phyloP scores from a whole-genome alignment of 2,329 filamentous ascomycete genomes.

The Hymenoscyphus linearis region DNA sequence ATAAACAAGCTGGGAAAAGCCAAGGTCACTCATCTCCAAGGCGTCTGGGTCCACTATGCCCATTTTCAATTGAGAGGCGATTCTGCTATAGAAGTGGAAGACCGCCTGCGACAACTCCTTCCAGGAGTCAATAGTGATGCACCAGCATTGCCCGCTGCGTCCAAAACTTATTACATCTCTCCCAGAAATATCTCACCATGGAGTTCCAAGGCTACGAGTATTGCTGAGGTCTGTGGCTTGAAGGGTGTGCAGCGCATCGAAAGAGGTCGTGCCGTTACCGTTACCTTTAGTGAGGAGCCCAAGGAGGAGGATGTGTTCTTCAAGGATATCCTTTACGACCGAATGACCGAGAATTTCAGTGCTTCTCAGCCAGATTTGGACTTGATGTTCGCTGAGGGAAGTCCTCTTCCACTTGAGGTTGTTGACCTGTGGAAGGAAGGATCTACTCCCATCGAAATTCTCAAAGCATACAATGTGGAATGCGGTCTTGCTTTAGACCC shows the following conservation, averaged over 20 bases:
- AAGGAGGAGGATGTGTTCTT: conserved; percentile 47
- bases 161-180: conserved; percentile 53
- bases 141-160: conserved; percentile 10
- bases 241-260: conserved; percentile 74
- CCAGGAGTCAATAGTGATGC: conserved; percentile 15
- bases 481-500: conserved; percentile 82
- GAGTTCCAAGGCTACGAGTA: conserved; percentile 94
- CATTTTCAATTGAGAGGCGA: conserved; percentile 15
- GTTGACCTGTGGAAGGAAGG: conserved; percentile 58
- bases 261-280: conserved; percentile 72
- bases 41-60: conserved; percentile 1
- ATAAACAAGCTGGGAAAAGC: background rate
- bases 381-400: conserved; percentile 70
- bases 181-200: conserved; percentile 91
- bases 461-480: conserved; percentile 78
- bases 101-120: conserved; percentile 25
- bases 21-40: conserved; percentile 8
- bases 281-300: conserved; percentile 49
- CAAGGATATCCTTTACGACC: conserved; percentile 75
- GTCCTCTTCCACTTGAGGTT: conserved; percentile 59
- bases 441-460: conserved; percentile 58
- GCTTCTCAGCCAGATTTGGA: conserved; percentile 62
- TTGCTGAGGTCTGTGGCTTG: conserved; percentile 86
- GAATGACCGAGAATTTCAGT: conserved; percentile 87
- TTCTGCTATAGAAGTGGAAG: background rate